Conservation (phyloP, 1,139 yeast genomes). For the Kluyveromyces marxianus region DNA sequence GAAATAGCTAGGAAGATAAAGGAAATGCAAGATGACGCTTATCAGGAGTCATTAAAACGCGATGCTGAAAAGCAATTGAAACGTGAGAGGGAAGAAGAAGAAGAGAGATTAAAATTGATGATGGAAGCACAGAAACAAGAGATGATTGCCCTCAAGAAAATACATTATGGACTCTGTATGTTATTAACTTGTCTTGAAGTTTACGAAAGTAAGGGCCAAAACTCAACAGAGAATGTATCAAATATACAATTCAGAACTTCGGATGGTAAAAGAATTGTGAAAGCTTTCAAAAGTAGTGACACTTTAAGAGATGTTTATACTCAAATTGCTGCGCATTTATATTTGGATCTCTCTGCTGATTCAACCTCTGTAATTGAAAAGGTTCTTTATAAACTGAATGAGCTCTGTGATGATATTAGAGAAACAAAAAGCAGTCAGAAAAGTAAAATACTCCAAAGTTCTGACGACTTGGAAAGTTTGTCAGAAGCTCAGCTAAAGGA, state of each 20-base stretch:
- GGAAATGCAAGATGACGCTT: slow-evolving; percentile 34
- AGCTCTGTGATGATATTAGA: too few relatives aligned
- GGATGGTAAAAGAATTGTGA: slow-evolving; percentile 56
- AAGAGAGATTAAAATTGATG: slow-evolving; percentile 8
- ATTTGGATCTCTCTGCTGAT: slow-evolving; percentile 12
- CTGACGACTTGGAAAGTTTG: slow-evolving; percentile 24
- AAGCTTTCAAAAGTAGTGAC: slow-evolving; percentile 42
- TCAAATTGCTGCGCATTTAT: slow-evolving; percentile 43
- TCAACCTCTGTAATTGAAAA: too few relatives aligned
- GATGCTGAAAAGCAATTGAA: slow-evolving; percentile 29
- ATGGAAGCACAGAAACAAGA: slow-evolving; percentile 5
- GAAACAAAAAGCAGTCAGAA: not conserved
- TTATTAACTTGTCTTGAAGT: slow-evolving; percentile 15
- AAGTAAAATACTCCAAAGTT: not conserved
- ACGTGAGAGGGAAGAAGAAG: slow-evolving; percentile 16
- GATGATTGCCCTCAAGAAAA: slow-evolving; percentile 10
- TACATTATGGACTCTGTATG: slow-evolving; percentile 19
- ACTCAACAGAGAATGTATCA: slow-evolving; percentile 18
- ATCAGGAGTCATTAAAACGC: slow-evolving; percentile 30
- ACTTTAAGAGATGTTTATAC: slow-evolving; percentile 58
- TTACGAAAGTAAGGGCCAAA: slow-evolving; percentile 5
- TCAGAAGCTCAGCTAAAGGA: slow-evolving; percentile 21
- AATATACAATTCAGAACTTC: slow-evolving; percentile 41
- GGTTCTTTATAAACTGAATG: too few relatives aligned
- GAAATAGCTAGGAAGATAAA: slow-evolving; percentile 32